Base-by-base conservation (phyloP, 2,329 filamentous ascomycete species). In the Fusarium sp. region DNA sequence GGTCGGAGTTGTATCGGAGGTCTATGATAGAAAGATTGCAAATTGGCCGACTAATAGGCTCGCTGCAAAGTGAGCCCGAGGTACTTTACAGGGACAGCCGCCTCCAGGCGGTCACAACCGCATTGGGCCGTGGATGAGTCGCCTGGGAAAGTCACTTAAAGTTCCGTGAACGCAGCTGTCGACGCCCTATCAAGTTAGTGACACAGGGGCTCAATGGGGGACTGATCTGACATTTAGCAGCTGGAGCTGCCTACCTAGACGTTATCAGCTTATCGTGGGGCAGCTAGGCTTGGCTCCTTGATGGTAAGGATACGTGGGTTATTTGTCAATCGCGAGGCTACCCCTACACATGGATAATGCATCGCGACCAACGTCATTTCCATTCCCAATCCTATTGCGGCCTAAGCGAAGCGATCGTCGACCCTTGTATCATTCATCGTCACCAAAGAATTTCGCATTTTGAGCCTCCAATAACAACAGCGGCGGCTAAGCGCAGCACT, bases 1-100 rank as follows among this genome's bases (percentile, higher is more conserved):
- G 60, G 61, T 76, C 77, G 77, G 77, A 78, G 76, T 22, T 73
- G 71, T 61, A 79, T 79, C 77, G 77, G 77, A 78, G 74, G 55
- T 48, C 22, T 26, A 53, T 73, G 51, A 62, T 62, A 38, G 64
- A 69, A 57, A 54, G 62, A 77, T 77, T 76, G 64, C 54, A 70
- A 76, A 76, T 71, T 65, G 71, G 45, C 71, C 66, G 57, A 73
- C 66, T 72, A 69, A 70, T 66, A 74, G 66, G 64, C 47, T 58
- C 61, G 68, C 54, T 66, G 26, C 45, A 44, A 64, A 60, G 57
- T 59, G 55, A 66, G 48, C 56, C 76, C 75, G 71, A 73, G 77
- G 77, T 77, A 77, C 70, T 70, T 63, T 32, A 32, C 22, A 60
- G 58, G n/a, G 65, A 75, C 76, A 66, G 73, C 77, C 77, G 77